Conservation (phyloP, 148 eudicot species). For the Camellia sinensis region DNA sequence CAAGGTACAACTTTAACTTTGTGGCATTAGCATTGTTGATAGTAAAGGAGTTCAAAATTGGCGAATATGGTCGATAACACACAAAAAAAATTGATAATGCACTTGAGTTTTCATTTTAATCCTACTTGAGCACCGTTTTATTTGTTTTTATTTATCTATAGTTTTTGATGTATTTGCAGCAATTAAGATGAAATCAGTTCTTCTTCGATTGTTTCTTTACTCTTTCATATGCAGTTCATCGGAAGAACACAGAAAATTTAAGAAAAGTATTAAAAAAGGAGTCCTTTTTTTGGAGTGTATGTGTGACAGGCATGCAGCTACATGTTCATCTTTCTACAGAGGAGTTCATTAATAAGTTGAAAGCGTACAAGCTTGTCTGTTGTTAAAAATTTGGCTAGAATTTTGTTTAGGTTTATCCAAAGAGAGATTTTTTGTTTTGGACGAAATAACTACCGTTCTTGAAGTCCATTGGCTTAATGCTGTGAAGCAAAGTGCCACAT, state of each 20-base stretch:
- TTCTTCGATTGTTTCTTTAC: not conserved
- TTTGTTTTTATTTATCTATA: not conserved
- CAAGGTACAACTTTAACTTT: slow-evolving; percentile 47
- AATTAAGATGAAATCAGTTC: not conserved
- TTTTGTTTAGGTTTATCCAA: not conserved
- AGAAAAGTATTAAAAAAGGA: not conserved
- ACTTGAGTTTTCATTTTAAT: not conserved
- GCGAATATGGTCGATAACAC: not conserved
- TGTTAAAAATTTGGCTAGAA: not conserved
- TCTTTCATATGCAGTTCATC: not conserved
- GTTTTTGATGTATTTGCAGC: not conserved
- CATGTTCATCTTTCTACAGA: not conserved
- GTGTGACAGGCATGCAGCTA: not conserved
- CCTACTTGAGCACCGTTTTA: not conserved
- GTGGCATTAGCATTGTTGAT: not conserved
- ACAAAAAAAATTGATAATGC: not conserved
- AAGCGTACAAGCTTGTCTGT: not conserved
- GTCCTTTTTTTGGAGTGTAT: not conserved
- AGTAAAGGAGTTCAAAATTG: not conserved
- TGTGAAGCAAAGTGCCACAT: too few species aligned
- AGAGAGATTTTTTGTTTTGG: not conserved
- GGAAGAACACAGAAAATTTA: not conserved
- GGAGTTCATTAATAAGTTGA: not conserved
- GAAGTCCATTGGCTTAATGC: too few species aligned
- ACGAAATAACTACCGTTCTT: too few species aligned